Evolutionary conservation across 1,284 basidiomycete species (phyloP).

Genomic region (Pyrrhoderma lamaoense): DNA sequence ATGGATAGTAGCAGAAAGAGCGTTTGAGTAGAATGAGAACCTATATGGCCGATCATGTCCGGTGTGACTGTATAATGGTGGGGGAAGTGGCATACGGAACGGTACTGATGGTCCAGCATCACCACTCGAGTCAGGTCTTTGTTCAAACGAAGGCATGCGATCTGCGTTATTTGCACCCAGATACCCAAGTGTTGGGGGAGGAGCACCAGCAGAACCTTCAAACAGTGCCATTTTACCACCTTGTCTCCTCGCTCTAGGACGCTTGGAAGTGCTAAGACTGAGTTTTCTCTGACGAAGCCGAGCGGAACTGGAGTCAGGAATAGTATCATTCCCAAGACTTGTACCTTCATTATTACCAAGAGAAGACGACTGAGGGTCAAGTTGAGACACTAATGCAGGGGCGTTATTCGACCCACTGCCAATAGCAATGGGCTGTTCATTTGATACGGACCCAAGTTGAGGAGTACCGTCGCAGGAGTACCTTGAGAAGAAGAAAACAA

Average conservation of each 20-base stretch:
- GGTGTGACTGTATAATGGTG: slow-evolving; percentile 35
- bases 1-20: slow-evolving; percentile 89
- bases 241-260: slow-evolving; percentile 40
- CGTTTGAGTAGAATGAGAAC: slow-evolving; percentile 98
- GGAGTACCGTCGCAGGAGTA: slow-evolving; percentile 2
- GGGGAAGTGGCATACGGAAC: slow-evolving; percentile 20
- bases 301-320: slow-evolving; percentile 28
- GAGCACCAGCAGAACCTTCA: slow-evolving; percentile 55
- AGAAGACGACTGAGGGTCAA: neutral
- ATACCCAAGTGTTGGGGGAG: slow-evolving; percentile 38
- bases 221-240: slow-evolving; percentile 90
- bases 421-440: slow-evolving; percentile 1
- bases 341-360: neutral
- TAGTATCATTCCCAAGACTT: neutral
- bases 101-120: slow-evolving; percentile 9
- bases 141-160: slow-evolving; percentile 21
- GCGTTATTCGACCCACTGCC: slow-evolving; percentile 18
- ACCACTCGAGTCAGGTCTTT: slow-evolving; percentile 17
- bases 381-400: slow-evolving; percentile 17
- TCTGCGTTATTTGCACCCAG: slow-evolving; percentile 25
- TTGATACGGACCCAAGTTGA: neutral
- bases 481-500: neutral
- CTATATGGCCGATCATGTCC: slow-evolving; percentile 90
- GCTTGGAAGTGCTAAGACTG: slow-evolving; percentile 68
- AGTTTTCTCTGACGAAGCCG: slow-evolving; percentile 71